Conservation (phyloP, 805 yeast species). For the Metschnikowia reukaufii region DNA sequence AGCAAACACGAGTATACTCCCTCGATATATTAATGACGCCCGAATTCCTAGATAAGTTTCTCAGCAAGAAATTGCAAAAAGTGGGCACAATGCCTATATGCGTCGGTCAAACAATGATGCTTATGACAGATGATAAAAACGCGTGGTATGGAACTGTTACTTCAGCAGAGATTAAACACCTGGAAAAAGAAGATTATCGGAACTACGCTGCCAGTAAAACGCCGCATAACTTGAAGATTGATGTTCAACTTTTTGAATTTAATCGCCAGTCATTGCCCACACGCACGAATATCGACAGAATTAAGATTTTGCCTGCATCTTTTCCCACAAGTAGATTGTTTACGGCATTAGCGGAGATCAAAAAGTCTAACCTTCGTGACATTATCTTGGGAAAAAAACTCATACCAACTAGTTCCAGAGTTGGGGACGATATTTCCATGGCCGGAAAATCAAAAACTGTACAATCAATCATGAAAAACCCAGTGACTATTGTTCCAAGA, state of each 20-base stretch:
- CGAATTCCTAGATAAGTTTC: conserved; percentile 47
- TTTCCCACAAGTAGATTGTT: conserved; percentile 60
- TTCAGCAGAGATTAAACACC: conserved; percentile 27
- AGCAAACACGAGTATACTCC: conserved; percentile 38
- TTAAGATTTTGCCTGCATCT: conserved; percentile 56
- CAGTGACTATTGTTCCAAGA: conserved; percentile 46
- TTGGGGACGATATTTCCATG: conserved; percentile 33
- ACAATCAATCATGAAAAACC: conserved; percentile 50
- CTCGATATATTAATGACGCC: conserved; percentile 43
- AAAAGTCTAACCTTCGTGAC: conserved; percentile 49
- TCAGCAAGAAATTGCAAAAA: conserved; percentile 48
- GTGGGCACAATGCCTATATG: conserved; percentile 59
- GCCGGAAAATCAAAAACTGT: conserved; percentile 27
- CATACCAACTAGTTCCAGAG: conserved; percentile 51
- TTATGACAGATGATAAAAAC: conserved; percentile 48
- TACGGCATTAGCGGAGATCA: conserved; percentile 60
- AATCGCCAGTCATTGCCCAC: conserved; percentile 49
- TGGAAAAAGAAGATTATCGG: not conserved
- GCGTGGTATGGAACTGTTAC: conserved; percentile 60
- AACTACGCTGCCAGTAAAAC: not conserved
- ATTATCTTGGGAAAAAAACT: conserved; percentile 56
- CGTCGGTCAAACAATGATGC: conserved; percentile 55
- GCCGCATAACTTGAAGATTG: conserved; percentile 35
- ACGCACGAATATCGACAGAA: conserved; percentile 34
- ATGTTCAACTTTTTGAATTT: conserved; percentile 59